Evolutionary conservation across 1,139 yeast genomes (phyloP), one percentile per base, ranked within the genome.

Genomic region (Insectozyma bohioensis): DNA sequence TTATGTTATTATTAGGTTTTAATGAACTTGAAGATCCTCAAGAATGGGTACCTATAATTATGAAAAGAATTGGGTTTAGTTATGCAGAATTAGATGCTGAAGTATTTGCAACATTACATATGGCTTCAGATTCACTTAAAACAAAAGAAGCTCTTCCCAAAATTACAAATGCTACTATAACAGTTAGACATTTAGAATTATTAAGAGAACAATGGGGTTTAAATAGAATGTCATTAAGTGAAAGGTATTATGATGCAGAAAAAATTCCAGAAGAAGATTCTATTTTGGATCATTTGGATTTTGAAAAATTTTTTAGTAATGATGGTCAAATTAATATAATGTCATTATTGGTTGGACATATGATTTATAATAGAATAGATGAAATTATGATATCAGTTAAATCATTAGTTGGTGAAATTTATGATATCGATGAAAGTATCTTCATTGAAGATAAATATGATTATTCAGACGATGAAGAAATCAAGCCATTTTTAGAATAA

Each of bases 381-480:
- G 59, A 58, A 35, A 49, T 56, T 6, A 54, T 58, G 40, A 36
- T 61, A 6, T 43, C 56, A n/a, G 53, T 58, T 11, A 64, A 63
- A 39, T 52, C 59, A 4, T 48, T 64, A 28, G 70, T 64, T 8
- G 70, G 71, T 2, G 71, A 64, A 33, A 58, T 58, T 38, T 64
- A 50, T 33, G 64, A 59, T 35, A 42, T 40, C 12, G 43, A 40
- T 24, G 42, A 43, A 14, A 28, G 20, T 14, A 24, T 36, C 6
- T 22, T 43, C 12, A 18, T 31, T 15, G 47, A 41, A 4, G 39
- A 35, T 2, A 12, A 12, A 10, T 16, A n/a, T 6, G 19, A 25
- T 6, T 20, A 26, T 4, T 9, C 18, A 6, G 28, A 28, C 4
- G 24, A 21, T 9, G 25, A 25, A 15, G 39, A 35, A 24, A 29